Conservation (phyloP, 177 flowering plant species). For the Vitis hybrid region DNA sequence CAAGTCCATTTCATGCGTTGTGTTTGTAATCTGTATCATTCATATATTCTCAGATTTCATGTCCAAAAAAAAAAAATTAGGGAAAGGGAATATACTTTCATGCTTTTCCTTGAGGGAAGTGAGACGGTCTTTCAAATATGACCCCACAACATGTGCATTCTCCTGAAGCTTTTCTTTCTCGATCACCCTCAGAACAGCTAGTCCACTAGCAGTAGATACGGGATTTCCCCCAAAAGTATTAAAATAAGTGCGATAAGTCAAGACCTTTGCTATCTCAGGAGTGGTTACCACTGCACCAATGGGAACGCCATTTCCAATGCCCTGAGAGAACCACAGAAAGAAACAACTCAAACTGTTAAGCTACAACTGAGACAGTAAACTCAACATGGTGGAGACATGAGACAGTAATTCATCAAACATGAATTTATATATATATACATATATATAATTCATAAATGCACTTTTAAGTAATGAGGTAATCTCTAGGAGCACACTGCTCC, state of each 20-base stretch:
- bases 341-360: not conserved
- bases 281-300: constrained; percentile 97
- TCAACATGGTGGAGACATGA: too few species aligned
- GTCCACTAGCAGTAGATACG: constrained; percentile 85
- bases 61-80: too few species aligned
- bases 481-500: too few species aligned
- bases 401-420: too few species aligned
- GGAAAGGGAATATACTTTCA: constrained; percentile 48
- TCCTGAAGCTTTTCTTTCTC: constrained; percentile 89
- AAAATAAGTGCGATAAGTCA: constrained; percentile 73
- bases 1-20: too few species aligned
- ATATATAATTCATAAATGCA: too few species aligned
- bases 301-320: constrained; percentile 96
- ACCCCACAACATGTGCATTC: constrained; percentile 77
- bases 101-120: constrained; percentile 61
- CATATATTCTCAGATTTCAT: too few species aligned
- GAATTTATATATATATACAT: too few species aligned
- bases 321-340: constrained; percentile 40
- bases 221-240: constrained; percentile 99
- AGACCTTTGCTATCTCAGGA: constrained; percentile 83
- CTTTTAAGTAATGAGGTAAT: too few species aligned
- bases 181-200: constrained; percentile 78
- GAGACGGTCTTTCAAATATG: constrained; percentile 74
- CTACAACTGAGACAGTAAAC: too few species aligned
- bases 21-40: too few species aligned